Conservation (phyloP, 495 filamentous ascomycete species). For the Tetracladium setigerum region DNA sequence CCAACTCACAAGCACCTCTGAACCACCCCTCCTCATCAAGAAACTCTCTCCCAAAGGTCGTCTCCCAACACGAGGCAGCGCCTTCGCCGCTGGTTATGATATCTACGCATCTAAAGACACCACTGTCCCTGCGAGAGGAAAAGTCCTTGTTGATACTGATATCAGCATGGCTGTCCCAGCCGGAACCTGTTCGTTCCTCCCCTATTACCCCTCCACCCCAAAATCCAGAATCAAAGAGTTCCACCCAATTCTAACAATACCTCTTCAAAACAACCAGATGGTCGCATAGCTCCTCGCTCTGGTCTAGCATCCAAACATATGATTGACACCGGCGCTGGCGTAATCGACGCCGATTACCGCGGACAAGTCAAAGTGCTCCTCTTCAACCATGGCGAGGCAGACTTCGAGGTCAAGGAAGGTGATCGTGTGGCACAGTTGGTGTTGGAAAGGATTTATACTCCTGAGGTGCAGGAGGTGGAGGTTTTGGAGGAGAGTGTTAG, state of each 20-base stretch:
- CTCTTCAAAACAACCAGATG: slow-evolving; percentile 47
- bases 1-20: slow-evolving; percentile 1
- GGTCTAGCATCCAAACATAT: slow-evolving; percentile 89
- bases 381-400: slow-evolving; percentile 80
- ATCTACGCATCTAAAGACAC: slow-evolving; percentile 67
- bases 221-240: neutral
- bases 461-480: slow-evolving; percentile 79
- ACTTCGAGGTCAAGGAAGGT: slow-evolving; percentile 76
- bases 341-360: slow-evolving; percentile 96
- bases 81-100: slow-evolving; percentile 90
- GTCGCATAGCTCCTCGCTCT: slow-evolving; percentile 83
- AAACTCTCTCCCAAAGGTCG: slow-evolving; percentile 66
- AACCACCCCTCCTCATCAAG: slow-evolving; percentile 50
- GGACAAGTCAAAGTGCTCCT: slow-evolving; percentile 89
- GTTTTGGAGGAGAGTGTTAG: slow-evolving; percentile 85
- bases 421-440: slow-evolving; percentile 92
- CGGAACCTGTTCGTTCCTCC: slow-evolving; percentile 59
- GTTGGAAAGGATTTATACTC: slow-evolving; percentile 87
- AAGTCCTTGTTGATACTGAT: slow-evolving; percentile 82
- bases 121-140: slow-evolving; percentile 71
- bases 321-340: slow-evolving; percentile 90
- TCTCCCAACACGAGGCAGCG: slow-evolving; percentile 79
- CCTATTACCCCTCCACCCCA: neutral
- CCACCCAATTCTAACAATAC: neutral
- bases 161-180: slow-evolving; percentile 81